Evolutionary conservation across 345 rosid species (phyloP).

Genomic region (Eucalyptus urophylla): DNA sequence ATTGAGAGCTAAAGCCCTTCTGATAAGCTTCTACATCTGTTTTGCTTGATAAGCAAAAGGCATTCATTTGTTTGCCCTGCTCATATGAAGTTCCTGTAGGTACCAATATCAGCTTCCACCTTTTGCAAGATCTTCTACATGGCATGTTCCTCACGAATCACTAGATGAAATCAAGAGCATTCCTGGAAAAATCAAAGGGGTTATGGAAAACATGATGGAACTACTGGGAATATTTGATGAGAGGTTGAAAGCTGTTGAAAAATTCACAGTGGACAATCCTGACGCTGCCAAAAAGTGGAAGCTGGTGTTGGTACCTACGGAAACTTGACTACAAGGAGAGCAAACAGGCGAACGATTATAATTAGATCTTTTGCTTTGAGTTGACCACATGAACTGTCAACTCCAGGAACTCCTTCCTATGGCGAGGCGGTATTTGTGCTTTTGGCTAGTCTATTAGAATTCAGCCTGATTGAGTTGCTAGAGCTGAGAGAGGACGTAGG

Average conservation of each 20-base stretch:
- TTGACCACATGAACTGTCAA: neutral
- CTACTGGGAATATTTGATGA: neutral
- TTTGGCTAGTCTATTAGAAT: neutral
- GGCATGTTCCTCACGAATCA: neutral
- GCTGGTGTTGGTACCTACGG: neutral
- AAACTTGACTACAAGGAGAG: neutral
- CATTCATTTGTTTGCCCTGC: neutral
- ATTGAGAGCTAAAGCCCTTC: neutral
- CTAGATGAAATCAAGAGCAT: neutral
- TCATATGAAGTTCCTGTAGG: neutral
- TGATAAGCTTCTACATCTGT: neutral
- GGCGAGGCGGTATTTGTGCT: neutral
- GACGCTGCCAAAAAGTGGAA: neutral
- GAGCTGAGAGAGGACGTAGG: neutral
- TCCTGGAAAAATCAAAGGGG: neutral
- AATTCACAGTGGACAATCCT: neutral
- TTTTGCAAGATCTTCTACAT: neutral
- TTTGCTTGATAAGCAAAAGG: too few species aligned
- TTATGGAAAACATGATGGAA: neutral
- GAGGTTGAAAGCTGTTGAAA: neutral
- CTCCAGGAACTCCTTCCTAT: neutral
- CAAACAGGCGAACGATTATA: neutral
- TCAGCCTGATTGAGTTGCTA: neutral
- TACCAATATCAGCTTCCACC: neutral
- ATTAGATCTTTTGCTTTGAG: neutral